Conservation (phyloP, 495 filamentous ascomycete genomes). For the Lasiosphaeria miniovina region DNA sequence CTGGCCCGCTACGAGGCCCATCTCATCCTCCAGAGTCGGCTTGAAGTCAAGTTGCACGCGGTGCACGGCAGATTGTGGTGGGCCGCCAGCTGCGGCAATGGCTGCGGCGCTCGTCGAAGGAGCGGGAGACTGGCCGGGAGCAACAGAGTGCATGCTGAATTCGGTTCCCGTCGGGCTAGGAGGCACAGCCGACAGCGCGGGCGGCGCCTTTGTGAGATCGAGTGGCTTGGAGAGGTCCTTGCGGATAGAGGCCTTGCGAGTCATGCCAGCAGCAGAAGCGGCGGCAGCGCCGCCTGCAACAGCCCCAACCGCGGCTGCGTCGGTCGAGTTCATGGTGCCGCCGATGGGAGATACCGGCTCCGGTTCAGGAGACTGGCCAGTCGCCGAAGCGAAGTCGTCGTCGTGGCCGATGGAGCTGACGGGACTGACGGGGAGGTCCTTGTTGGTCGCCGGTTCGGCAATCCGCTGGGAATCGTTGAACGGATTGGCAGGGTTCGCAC, state of each 20-base stretch:
- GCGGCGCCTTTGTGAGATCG: constrained; percentile 47
- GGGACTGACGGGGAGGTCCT: constrained; percentile 32
- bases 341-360: constrained; percentile 28
- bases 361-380: constrained; percentile 26
- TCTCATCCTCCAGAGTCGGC: constrained; percentile 87
- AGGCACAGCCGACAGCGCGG: constrained; percentile 30
- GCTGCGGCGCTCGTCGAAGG: constrained; percentile 46
- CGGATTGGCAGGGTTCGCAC: constrained; percentile 46
- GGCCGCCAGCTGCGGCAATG: constrained; percentile 55
- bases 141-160: constrained; percentile 52
- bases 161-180: constrained; percentile 61
- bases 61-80: constrained; percentile 63
- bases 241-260: constrained; percentile 45
- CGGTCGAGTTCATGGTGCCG: constrained; percentile 10
- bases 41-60: constrained; percentile 94
- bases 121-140: constrained; percentile 45
- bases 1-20: constrained; percentile 73
- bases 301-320: constrained; percentile 37
- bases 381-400: constrained; percentile 26
- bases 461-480: constrained; percentile 47
- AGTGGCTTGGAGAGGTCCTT: constrained; percentile 43
- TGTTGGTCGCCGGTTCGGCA: constrained; percentile 24
- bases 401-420: constrained; percentile 31
- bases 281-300: constrained; percentile 37
- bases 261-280: constrained; percentile 28